Evolutionary conservation across 352 stramenopile species (phyloP).

Genomic region (Phytophthora tentaculata): DNA sequence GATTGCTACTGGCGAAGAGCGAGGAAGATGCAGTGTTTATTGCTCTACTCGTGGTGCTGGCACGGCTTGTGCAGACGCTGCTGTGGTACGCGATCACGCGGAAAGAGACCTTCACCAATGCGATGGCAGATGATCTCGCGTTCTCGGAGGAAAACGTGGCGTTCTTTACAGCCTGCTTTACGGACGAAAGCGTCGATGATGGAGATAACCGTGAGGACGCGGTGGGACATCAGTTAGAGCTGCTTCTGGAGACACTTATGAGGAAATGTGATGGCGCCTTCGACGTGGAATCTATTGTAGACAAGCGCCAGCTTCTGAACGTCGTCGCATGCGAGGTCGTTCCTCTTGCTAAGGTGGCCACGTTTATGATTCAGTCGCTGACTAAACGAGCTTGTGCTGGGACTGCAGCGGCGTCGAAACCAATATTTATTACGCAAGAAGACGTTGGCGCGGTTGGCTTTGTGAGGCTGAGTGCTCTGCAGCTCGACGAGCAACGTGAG

Average conservation of each 20-base stretch:
- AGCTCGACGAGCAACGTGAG: slow-evolving; percentile 6
- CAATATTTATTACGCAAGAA: slow-evolving; percentile 61
- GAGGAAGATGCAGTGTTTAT: slow-evolving; percentile 67
- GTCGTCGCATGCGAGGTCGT: slow-evolving; percentile 79
- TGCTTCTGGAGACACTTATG: slow-evolving; percentile 36
- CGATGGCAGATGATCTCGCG: slow-evolving; percentile 64
- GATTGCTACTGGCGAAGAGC: slow-evolving; percentile 63
- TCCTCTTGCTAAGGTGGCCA: slow-evolving; percentile 70
- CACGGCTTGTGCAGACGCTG: slow-evolving; percentile 75
- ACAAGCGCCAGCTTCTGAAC: slow-evolving; percentile 67
- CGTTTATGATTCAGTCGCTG: slow-evolving; percentile 67
- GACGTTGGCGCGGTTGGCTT: slow-evolving; percentile 60
- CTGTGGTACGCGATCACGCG: slow-evolving; percentile 77
- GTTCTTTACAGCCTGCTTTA: slow-evolving; percentile 62
- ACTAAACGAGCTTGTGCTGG: slow-evolving; percentile 15
- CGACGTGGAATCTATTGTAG: slow-evolving; percentile 31
- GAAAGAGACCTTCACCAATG: slow-evolving; percentile 62
- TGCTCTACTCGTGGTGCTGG: slow-evolving; percentile 68
- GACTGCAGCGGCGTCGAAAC: slow-evolving; percentile 43
- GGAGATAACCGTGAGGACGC: slow-evolving; percentile 27
- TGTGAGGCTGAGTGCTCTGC: slow-evolving; percentile 41
- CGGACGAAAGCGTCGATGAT: slow-evolving; percentile 19
- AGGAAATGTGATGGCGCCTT: slow-evolving; percentile 42
- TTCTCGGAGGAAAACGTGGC: slow-evolving; percentile 60
- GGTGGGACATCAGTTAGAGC: slow-evolving; percentile 37